Evolutionary conservation across 1,284 basidiomycete genomes (phyloP).

Genomic region (Cutaneotrichosporon cyanovorans): DNA sequence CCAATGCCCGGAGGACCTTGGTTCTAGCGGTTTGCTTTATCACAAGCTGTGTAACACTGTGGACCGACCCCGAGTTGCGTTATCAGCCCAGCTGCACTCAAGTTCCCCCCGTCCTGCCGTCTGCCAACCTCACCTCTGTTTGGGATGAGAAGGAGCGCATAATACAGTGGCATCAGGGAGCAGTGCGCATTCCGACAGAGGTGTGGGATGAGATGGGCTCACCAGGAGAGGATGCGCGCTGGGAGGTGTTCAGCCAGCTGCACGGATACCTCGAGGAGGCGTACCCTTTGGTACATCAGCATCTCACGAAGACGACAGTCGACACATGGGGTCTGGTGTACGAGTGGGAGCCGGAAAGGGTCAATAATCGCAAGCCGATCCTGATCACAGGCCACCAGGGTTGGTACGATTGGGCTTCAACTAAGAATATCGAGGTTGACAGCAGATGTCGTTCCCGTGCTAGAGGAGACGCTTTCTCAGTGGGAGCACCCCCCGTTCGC

Average conservation of each 20-base stretch:
- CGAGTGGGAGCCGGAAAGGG: constrained; percentile 10
- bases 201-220: constrained; percentile 41
- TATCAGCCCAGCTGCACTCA: constrained; percentile 23
- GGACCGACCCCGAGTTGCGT: too few relatives aligned
- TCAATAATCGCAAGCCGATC: constrained; percentile 32
- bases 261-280: constrained; percentile 34
- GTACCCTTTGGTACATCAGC: constrained; percentile 38
- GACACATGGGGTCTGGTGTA: constrained; percentile 47
- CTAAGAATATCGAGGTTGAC: constrained; percentile 48
- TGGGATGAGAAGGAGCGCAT: constrained; percentile 28
- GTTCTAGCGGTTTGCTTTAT: too few relatives aligned
- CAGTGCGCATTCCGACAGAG: constrained; percentile 24
- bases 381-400: constrained; percentile 47
- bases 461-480: constrained; percentile 50
- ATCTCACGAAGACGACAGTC: constrained; percentile 25
- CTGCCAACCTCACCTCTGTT: constrained; percentile 18
- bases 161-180: constrained; percentile 18
- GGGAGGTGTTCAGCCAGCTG: constrained; percentile 41
- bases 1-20: too few relatives aligned
- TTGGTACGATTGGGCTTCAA: constrained; percentile 50
- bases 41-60: too few relatives aligned
- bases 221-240: constrained; percentile 40
- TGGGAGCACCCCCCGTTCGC: constrained; percentile 53
- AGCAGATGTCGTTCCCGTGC: constrained; percentile 53
- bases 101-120: constrained; percentile 20